Base-by-base conservation (phyloP, 2,329 filamentous ascomycete genomes). In the Albifimbria verrucaria region DNA sequence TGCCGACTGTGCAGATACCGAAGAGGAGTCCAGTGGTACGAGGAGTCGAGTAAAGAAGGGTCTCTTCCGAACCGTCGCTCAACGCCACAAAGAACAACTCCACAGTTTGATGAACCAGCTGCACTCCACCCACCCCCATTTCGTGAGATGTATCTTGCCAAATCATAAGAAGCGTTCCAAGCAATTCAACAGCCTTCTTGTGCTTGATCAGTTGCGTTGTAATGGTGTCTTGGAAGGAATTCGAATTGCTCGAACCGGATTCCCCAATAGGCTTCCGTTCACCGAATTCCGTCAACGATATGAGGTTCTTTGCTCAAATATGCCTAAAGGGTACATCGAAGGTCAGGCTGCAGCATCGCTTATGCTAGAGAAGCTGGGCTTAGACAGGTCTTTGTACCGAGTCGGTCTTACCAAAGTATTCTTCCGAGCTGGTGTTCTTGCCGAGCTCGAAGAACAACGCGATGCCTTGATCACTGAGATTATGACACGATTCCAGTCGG, bases 211-310 rank as follows among this genome's bases (percentile, higher is more conserved):
- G 69, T 77, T 99, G n/a, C 86, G 94, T 50, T 99, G 94, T 74
- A 99, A 99, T 68, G 94, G 94, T 88, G 94, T 99, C 3, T 79
- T 99, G n/a, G 94, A 99, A 73, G 94, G 94, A 57, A 99, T 99
- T 65, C 85, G 94, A 56, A 99, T 99, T 70, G 94, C 94, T 22
- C 86, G 94, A 45, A 99, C 95, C 5, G 94, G 94, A 22, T 99
- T 99, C 68, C 94, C 94, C 49, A 99, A 99, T 67, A 82, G 94
- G 60, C 79, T 99, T 26, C 82, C 90, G 1, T 99, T 99, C 68
- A 82, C 89, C 3, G 95, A 99, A 66, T 99, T 99, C 73, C 86
- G 94, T 51, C 90, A 95, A 64, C 87, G 94, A 57, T 99, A 99
- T 69, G 94, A 97, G 68, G 93, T 99, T 7, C 82, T 99, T 7